Conservation (phyloP, 345 rosid genomes). For the Jatropha curcas region DNA sequence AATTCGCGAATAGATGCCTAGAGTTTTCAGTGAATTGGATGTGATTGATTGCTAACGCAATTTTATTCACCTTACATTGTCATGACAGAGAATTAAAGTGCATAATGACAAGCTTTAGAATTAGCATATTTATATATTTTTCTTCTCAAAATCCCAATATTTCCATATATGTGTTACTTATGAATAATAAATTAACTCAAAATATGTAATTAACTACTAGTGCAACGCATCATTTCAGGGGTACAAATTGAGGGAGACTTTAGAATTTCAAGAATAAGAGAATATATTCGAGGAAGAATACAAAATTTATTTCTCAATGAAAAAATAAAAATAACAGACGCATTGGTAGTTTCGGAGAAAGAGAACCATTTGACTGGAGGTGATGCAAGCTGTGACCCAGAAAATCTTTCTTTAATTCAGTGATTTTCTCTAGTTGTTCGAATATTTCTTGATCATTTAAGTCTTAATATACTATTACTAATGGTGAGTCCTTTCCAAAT, state of each 20-base stretch:
- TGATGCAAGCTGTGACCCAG: not conserved
- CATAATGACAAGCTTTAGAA: not conserved
- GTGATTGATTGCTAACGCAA: slow-evolving; percentile 14
- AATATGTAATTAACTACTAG: not conserved
- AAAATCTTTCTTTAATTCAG: not conserved
- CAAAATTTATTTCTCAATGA: not conserved
- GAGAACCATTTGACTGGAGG: not conserved
- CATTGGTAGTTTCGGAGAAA: not conserved
- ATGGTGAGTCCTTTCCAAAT: not conserved
- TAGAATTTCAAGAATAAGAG: not conserved
- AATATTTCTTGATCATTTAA: not conserved
- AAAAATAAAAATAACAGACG: not conserved
- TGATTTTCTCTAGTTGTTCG: not conserved
- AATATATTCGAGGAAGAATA: slow-evolving; percentile 13
- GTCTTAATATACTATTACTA: not conserved
- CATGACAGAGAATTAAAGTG: not conserved
- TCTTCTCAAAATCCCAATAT: no score
- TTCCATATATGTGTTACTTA: no score
- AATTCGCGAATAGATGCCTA: slow-evolving; percentile 21
- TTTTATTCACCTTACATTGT: not conserved
- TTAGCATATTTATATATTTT: not conserved
- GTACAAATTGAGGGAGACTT: not conserved
- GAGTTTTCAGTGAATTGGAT: slow-evolving; percentile 6
- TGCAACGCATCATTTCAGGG: not conserved
- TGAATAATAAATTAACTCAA: no score